phyloP scores from a whole-genome alignment of 805 yeast species.

The Cyberlindnera euphorbiae region DNA sequence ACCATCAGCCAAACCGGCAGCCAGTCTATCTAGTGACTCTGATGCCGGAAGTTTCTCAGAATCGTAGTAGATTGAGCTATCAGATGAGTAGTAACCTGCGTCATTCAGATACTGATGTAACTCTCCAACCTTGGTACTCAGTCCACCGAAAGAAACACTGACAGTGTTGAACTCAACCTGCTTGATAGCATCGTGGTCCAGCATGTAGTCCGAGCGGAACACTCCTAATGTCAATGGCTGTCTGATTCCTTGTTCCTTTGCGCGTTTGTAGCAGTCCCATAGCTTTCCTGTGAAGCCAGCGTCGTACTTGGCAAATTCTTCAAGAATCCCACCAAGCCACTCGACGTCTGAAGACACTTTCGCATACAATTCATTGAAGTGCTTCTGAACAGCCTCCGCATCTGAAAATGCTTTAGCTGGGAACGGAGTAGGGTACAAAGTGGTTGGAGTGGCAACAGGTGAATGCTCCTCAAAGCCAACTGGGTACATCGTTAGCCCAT shows the following conservation, averaged over 20 bases:
- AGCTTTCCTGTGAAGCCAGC: slow-evolving; percentile 78
- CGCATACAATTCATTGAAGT: slow-evolving; percentile 72
- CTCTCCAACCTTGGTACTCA: slow-evolving; percentile 73
- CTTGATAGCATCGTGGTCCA: slow-evolving; percentile 53
- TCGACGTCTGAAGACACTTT: slow-evolving; percentile 50
- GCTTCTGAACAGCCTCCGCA: slow-evolving; percentile 61
- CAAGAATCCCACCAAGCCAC: slow-evolving; percentile 60
- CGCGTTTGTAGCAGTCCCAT: slow-evolving; percentile 52
- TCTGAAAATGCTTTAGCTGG: slow-evolving; percentile 61
- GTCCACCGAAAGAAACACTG: slow-evolving; percentile 91
- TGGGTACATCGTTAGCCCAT: slow-evolving; percentile 83
- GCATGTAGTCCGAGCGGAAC: slow-evolving; percentile 87
- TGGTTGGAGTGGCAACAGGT: slow-evolving; percentile 74
- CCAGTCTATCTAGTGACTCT: slow-evolving; percentile 54
- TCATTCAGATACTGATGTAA: slow-evolving; percentile 65
- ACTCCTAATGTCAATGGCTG: slow-evolving; percentile 77
- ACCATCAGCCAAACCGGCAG: slow-evolving; percentile 67
- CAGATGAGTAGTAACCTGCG: slow-evolving; percentile 48
- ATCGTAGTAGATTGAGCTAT: slow-evolving; percentile 38
- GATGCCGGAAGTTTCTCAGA: slow-evolving; percentile 58
- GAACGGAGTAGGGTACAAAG: slow-evolving; percentile 87
- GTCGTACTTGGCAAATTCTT: slow-evolving; percentile 54
- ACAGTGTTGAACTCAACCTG: slow-evolving; percentile 97
- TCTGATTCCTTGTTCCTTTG: slow-evolving; percentile 42
- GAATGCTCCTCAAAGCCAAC: slow-evolving; percentile 42